A percentile compares a stretch with the other conserved stretches of the same genome.
phyloP scores from a whole-genome alignment of 805 yeast species.

The Yamadazyma scolyti region DNA sequence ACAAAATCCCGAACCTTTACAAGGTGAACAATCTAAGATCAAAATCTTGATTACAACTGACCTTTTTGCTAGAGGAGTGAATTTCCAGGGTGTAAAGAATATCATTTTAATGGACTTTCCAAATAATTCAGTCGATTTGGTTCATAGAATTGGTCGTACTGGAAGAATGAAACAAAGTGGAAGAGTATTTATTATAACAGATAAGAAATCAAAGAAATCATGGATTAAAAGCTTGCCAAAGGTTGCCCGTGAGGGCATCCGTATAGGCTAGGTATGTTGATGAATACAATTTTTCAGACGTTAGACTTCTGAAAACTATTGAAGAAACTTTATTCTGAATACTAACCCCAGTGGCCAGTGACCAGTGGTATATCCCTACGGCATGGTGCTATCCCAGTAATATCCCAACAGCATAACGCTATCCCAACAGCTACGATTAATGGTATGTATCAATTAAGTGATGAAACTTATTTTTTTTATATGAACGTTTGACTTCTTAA shows the following conservation, averaged over 20 bases:
- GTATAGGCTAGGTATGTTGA: slow-evolving; percentile 14
- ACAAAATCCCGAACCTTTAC: slow-evolving; percentile 50
- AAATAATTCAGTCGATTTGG: slow-evolving; percentile 73
- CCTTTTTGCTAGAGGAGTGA: slow-evolving; percentile 83
- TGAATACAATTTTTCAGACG: slow-evolving; percentile 11
- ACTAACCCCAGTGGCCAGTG: no score
- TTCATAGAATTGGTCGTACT: slow-evolving; percentile 92
- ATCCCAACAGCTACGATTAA: slow-evolving; percentile 2
- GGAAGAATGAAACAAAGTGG: slow-evolving; percentile 91
- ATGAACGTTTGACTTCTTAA: slow-evolving; percentile 29
- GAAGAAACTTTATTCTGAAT: slow-evolving; percentile 12
- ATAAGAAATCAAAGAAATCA: slow-evolving; percentile 60
- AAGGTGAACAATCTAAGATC: slow-evolving; percentile 17
- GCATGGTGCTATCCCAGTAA: no score
- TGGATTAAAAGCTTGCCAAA: slow-evolving; percentile 82
- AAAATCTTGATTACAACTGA: slow-evolving; percentile 86
- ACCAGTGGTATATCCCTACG: no score
- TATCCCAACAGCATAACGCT: neutral
- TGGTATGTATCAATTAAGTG: slow-evolving; percentile 10
- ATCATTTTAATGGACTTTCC: slow-evolving; percentile 87
- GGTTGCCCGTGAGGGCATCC: slow-evolving; percentile 35
- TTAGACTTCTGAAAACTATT: slow-evolving; percentile 14
- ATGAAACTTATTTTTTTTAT: slow-evolving; percentile 19
- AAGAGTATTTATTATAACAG: slow-evolving; percentile 76
- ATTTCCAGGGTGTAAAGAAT: slow-evolving; percentile 77